These are phyloP conservation scores for Puccinia coronata DNA, from an alignment of 1,284 basidiomycete genomes.

Conservation along the genomic window DNA sequence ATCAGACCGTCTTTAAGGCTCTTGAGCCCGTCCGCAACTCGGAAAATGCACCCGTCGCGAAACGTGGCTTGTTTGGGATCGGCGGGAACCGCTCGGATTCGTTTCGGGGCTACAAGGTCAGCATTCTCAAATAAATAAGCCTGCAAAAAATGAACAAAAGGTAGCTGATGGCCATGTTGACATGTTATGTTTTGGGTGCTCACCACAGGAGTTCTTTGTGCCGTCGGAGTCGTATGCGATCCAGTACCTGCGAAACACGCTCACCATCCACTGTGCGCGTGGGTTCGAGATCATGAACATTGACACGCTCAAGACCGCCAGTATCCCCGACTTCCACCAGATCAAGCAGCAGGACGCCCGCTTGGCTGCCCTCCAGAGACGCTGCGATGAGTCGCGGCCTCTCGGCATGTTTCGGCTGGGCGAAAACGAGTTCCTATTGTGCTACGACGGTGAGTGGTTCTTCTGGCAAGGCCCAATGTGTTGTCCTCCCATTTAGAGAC, in stretches of 20 bases:
- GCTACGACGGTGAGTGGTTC: constrained; percentile 74
- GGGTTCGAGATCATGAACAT: constrained; percentile 84
- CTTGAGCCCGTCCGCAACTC: constrained; percentile 85
- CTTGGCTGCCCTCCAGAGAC: constrained; percentile 71
- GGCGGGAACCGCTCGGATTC: constrained; percentile 20
- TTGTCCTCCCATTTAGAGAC: not conserved
- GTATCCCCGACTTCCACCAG: constrained; percentile 66
- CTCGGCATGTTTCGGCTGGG: constrained; percentile 85
- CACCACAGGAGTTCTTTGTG: constrained; percentile 52
- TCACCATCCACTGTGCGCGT: constrained; percentile 75
- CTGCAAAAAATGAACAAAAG: not conserved
- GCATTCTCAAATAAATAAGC: not conserved
- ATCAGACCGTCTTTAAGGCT: constrained; percentile 87
- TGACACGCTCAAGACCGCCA: constrained; percentile 52
- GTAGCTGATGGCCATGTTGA: not conserved
- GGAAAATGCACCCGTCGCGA: constrained; percentile 69
- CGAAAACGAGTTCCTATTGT: constrained; percentile 81
- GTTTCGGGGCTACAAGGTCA: constrained; percentile 46
- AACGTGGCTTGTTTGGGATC: constrained; percentile 52
- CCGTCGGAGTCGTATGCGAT: constrained; percentile 50
- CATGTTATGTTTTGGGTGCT: not conserved
- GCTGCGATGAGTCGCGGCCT: constrained; percentile 75
- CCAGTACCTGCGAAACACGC: constrained; percentile 74
- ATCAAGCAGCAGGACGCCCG: constrained; percentile 68
- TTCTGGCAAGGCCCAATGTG: no score